Evolutionary conservation across 331 rosid genomes (phyloP).

Genomic region (Rhamnella rubrinervis): DNA sequence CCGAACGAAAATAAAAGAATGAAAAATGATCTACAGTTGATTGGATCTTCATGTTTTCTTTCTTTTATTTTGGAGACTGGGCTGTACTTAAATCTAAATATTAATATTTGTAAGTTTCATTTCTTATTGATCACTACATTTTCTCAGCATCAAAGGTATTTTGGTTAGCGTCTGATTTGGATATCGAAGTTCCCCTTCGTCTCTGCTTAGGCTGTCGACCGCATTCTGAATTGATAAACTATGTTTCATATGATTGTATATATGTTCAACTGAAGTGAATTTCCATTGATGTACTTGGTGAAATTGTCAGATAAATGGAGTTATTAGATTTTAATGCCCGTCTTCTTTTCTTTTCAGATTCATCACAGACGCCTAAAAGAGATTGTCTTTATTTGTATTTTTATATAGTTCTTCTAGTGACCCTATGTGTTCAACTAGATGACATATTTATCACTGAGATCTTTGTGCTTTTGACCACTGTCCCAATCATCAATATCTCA

Average conservation of each 20-base stretch:
- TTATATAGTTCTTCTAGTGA: neutral
- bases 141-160: constrained; percentile 1
- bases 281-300: neutral
- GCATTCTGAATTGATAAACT: too few species aligned
- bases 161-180: too few species aligned
- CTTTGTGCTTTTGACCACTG: neutral
- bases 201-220: neutral
- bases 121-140: constrained; percentile 4
- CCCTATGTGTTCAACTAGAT: neutral
- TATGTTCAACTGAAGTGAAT: neutral
- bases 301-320: neutral
- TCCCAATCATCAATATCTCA: neutral
- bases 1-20: neutral
- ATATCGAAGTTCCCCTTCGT: neutral
- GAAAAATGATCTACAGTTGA: neutral
- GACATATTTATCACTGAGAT: neutral
- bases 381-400: neutral
- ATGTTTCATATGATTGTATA: too few species aligned
- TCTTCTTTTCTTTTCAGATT: neutral
- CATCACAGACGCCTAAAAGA: neutral
- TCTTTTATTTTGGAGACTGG: neutral
- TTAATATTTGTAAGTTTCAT: neutral
- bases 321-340: neutral
- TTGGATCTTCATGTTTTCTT: neutral
- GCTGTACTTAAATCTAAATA: neutral